These are phyloP conservation scores for Limnanthes douglasii DNA, from an alignment of 345 rosid species.

Conservation along the genomic window DNA sequence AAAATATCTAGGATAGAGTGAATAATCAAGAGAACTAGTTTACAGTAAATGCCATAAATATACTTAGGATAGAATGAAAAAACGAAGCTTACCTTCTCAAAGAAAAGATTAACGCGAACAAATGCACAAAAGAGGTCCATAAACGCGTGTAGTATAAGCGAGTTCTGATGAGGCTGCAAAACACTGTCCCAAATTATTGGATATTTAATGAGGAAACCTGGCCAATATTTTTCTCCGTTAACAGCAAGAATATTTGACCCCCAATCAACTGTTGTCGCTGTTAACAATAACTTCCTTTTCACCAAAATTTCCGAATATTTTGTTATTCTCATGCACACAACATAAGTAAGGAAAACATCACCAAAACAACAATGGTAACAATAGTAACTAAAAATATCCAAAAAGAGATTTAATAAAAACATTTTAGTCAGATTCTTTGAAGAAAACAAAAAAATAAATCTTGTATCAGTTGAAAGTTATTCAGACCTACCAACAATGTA, in stretches of 20 bases:
- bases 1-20: slow-evolving; percentile 5
- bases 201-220: slow-evolving; percentile 21
- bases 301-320: too few species aligned
- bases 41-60: not conserved
- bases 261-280: too few species aligned
- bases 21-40: too few species aligned
- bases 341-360: not conserved
- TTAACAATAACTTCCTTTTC: too few species aligned
- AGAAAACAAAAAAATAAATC: slow-evolving; percentile 6
- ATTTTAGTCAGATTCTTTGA: too few species aligned
- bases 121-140: slow-evolving; percentile 99
- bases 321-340: slow-evolving; percentile 9
- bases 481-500: slow-evolving; percentile 80
- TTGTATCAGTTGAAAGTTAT: slow-evolving; percentile 9
- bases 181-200: slow-evolving; percentile 48
- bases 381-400: too few species aligned
- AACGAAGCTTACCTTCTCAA: slow-evolving; percentile 70
- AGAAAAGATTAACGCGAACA: slow-evolving; percentile 82
- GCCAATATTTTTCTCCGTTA: slow-evolving; percentile 6
- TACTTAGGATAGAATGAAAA: slow-evolving; percentile 3
- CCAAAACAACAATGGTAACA: too few species aligned
- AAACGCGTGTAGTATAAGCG: slow-evolving; percentile 88
- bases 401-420: too few species aligned
- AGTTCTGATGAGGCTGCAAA: slow-evolving; percentile 99
- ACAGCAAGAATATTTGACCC: too few species aligned